Conservation (phyloP, 108 stramenopile genomes). For the Schizochytrium sp. region DNA sequence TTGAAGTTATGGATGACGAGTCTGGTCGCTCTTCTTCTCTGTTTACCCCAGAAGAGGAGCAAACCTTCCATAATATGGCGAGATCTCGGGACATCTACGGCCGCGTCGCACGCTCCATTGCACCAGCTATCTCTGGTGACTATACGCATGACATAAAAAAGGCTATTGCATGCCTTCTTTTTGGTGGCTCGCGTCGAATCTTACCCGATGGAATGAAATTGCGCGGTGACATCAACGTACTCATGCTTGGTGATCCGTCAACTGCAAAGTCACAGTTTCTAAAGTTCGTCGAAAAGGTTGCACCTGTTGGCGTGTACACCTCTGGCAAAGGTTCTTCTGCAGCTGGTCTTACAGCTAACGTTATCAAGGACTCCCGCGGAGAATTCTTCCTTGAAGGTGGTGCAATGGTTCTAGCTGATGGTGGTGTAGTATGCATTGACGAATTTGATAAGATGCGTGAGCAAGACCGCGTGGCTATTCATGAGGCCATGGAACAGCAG, state of each 20-base stretch:
- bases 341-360: slow-evolving; percentile 96
- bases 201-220: slow-evolving; percentile 96
- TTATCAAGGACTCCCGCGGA: slow-evolving; percentile 87
- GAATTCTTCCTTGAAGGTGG: slow-evolving; percentile 99
- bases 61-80: slow-evolving; percentile 86
- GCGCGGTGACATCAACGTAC: slow-evolving; percentile 97
- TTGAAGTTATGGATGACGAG: slow-evolving; percentile 83
- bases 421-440: slow-evolving; percentile 98
- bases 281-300: slow-evolving; percentile 78
- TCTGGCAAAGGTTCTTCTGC: slow-evolving; percentile 96
- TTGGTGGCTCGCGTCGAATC: slow-evolving; percentile 86
- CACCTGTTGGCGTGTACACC: slow-evolving; percentile 98
- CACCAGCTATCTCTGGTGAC: slow-evolving; percentile 92
- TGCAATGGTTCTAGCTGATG: slow-evolving; percentile 99
- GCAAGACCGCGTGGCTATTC: slow-evolving; percentile 96
- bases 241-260: slow-evolving; percentile 96
- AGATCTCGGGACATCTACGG: slow-evolving; percentile 88
- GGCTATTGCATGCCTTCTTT: slow-evolving; percentile 90
- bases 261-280: slow-evolving; percentile 76
- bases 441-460: slow-evolving; percentile 99
- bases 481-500: slow-evolving; percentile 99
- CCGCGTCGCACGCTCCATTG: slow-evolving; percentile 85
- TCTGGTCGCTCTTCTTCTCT: slow-evolving; percentile 78
- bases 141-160: slow-evolving; percentile 98
- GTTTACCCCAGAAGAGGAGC: slow-evolving; percentile 95